phyloP scores from a whole-genome alignment of 129 eudicot species.

The Apium graveolens region DNA sequence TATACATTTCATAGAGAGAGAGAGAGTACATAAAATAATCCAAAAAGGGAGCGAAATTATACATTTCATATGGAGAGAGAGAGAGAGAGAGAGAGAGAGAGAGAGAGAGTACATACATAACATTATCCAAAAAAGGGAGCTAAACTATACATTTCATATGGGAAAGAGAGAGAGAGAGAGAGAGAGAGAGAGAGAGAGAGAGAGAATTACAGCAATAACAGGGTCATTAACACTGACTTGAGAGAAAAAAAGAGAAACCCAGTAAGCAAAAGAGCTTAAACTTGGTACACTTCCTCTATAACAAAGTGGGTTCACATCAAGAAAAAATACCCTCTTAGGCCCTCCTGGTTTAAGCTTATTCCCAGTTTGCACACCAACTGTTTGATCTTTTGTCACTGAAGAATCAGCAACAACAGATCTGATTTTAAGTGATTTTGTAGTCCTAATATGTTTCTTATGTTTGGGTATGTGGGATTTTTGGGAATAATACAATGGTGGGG shows the following conservation, averaged over 20 bases:
- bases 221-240: slow-evolving; percentile 70
- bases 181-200: not conserved
- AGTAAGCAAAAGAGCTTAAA: slow-evolving; percentile 66
- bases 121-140: too few species aligned
- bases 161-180: not conserved
- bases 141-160: too few species aligned
- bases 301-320: slow-evolving; percentile 86
- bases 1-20: too few species aligned
- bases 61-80: too few species aligned
- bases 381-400: slow-evolving; percentile 25
- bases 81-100: not conserved
- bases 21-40: not conserved
- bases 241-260: slow-evolving; percentile 88
- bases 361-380: slow-evolving; percentile 28
- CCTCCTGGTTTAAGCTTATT: not conserved
- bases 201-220: slow-evolving; percentile 64
- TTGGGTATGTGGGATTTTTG: not conserved
- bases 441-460: not conserved
- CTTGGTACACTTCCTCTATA: slow-evolving; percentile 62
- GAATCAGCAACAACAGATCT: slow-evolving; percentile 13
- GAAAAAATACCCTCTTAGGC: slow-evolving; percentile 60
- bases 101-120: too few species aligned
- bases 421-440: not conserved
- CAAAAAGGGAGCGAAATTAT: not conserved
- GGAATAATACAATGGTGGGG: not conserved